phyloP scores from a whole-genome alignment of 371 early-diverging fungal genomes.

The Vavraia culicis region DNA sequence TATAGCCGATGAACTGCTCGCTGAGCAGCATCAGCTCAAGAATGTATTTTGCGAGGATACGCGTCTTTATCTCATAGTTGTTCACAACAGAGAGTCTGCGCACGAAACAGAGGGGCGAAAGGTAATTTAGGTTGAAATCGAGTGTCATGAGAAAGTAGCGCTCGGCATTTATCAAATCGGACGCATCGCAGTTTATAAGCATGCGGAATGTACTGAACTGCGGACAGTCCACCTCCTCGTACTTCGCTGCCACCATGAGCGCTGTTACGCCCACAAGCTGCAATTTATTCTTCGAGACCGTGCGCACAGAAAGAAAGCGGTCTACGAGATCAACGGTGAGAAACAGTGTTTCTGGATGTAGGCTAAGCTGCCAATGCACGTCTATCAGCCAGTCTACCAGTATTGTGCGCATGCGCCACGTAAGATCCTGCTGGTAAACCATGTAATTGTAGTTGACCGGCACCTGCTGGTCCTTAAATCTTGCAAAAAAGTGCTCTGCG shows the following conservation, averaged over 20 bases:
- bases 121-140: conserved; percentile 36
- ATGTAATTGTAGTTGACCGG: conserved; percentile 48
- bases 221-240: conserved; percentile 61
- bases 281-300: conserved; percentile 59
- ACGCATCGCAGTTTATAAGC: conserved; percentile 28
- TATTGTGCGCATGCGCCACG: conserved; percentile 69
- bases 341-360: conserved; percentile 82
- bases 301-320: conserved; percentile 64
- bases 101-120: conserved; percentile 41
- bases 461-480: not conserved
- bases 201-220: conserved; percentile 33
- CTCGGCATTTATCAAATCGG: conserved; percentile 42
- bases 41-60: conserved; percentile 75
- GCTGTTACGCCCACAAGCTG: conserved; percentile 83
- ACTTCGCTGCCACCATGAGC: conserved; percentile 75
- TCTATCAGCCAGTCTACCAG: conserved; percentile 73
- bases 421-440: conserved; percentile 57
- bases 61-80: conserved; percentile 54
- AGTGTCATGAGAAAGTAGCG: conserved; percentile 40
- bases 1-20: conserved; percentile 51
- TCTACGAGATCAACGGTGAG: conserved; percentile 78
- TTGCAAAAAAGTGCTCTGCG: too few species aligned
- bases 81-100: conserved; percentile 33
- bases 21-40: conserved; percentile 74
- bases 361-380: conserved; percentile 60